Conservation (phyloP, 1,139 yeast genomes). For the Saccharomyces uvarum region DNA sequence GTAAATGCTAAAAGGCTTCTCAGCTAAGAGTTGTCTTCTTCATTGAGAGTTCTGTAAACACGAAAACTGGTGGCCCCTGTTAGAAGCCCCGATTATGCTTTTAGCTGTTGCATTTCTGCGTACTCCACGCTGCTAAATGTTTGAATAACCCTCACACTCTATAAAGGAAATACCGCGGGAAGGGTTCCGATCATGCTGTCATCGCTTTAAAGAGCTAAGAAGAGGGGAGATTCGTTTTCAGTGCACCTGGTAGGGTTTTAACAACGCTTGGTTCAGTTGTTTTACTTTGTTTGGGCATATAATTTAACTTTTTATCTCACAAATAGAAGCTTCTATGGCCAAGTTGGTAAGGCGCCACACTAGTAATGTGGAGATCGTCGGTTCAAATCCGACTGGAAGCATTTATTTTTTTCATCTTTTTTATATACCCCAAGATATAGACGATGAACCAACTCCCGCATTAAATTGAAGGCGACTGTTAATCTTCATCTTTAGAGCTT, state of each 20-base stretch:
- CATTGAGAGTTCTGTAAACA: not conserved
- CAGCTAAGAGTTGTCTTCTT: not conserved
- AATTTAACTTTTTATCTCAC: not conserved
- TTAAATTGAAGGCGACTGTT: no score
- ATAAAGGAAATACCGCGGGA: not conserved
- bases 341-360: slow-evolving; percentile 35
- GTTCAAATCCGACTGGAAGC: slow-evolving; percentile 32
- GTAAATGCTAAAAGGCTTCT: not conserved
- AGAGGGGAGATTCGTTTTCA: not conserved
- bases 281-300: not conserved
- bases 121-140: not conserved
- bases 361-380: slow-evolving; percentile 33
- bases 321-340: slow-evolving; percentile 29
- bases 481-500: not conserved
- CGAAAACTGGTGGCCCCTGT: not conserved
- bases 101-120: not conserved
- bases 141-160: not conserved
- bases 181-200: not conserved
- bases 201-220: not conserved
- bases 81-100: not conserved
- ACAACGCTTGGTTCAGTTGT: not conserved
- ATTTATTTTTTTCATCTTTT: slow-evolving; percentile 9
- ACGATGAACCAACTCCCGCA: not conserved
- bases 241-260: not conserved
- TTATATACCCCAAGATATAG: not conserved